Conservation (phyloP, 2,329 filamentous ascomycete species). For the Aspergillus sp. region DNA sequence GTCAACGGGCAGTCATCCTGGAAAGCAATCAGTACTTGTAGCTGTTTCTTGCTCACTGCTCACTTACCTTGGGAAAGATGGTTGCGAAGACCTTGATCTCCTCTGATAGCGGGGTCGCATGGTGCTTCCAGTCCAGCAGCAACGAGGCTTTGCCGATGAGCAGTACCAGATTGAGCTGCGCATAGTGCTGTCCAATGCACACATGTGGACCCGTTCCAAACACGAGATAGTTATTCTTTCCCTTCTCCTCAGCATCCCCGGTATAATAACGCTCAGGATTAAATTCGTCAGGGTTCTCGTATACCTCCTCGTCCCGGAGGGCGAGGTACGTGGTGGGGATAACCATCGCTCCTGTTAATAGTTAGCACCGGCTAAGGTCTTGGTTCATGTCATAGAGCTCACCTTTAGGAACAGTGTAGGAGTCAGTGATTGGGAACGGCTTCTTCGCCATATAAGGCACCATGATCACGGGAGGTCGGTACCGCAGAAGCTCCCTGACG, state of each 20-base stretch:
- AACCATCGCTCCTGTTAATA: constrained; percentile 22
- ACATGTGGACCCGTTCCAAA: constrained; percentile 56
- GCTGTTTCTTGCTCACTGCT: not conserved
- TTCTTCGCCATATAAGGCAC: constrained; percentile 55
- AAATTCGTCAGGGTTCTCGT: constrained; percentile 51
- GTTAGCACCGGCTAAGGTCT: not conserved
- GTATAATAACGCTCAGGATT: constrained; percentile 57
- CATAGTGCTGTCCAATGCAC: constrained; percentile 53
- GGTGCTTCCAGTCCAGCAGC: constrained; percentile 54
- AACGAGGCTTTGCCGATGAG: constrained; percentile 57
- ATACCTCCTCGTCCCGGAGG: constrained; percentile 52
- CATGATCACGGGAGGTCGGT: constrained; percentile 57
- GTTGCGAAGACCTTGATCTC: constrained; percentile 56
- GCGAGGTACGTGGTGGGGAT: constrained; percentile 56
- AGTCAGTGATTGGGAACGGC: constrained; percentile 49
- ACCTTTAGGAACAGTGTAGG: constrained; percentile 53
- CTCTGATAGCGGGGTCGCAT: constrained; percentile 52
- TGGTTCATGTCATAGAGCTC: constrained; percentile 38
- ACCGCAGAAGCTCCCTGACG: constrained; percentile 56
- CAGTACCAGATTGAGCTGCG: constrained; percentile 52
- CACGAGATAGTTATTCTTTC: constrained; percentile 56
- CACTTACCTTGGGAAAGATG: constrained; percentile 51
- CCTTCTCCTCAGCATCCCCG: constrained; percentile 52
- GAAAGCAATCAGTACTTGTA: constrained; percentile 4
- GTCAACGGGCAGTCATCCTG: constrained; percentile 43